Base-by-base conservation (phyloP, 2,329 filamentous ascomycete genomes). In the Xylaria sp. region DNA sequence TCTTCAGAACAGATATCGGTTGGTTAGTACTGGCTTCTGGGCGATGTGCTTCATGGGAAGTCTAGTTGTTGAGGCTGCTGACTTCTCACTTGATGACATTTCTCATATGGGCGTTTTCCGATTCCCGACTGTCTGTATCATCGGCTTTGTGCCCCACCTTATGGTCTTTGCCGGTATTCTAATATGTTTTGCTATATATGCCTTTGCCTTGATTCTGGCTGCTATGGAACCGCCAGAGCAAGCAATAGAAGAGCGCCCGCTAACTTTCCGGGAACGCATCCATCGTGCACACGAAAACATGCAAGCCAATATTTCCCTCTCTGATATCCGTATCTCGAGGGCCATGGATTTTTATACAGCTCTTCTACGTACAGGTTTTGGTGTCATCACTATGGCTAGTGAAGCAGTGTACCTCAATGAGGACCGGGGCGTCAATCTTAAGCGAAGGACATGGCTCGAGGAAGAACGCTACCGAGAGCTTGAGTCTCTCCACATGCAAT, bases 261-360 rank as follows among this genome's bases (percentile, higher is more conserved):
- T 83, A 61, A 81, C 79, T 1, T 83, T 89, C 63, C 77, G 79
- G 42, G 87, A 92, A 73, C 86, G 93, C 53, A 82, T 97, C 29
- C 76, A 80, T 1, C 84, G 87, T 56, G 94, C 95, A 0, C 93
- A 96, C 75, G 87, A 87, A 55, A 98, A 98, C 72, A 91, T 98
- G 85, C 94, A 97, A 79, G 94, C 94, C 1, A 96, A 96, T 66
- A 88, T 95, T 2, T 94, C 96, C 13, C 85, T 97, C 25, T 91
- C 92, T 1, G 90, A 91, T 44, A 88, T 97, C 42, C 88, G 90
- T 13, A 87, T 98, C 61, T 92, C 90, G 49, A 89, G 92, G 83
- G 89, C 93, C 62, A 96, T 98, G 84, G 96, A 99, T 77, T 97
- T 98, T 76, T 99, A 98, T 77, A 97, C 94, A 0, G 92, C 93